Evolutionary conservation across 495 filamentous ascomycete genomes (phyloP), one percentile per base, ranked within the genome.

Genomic region (Neurospora sp.): DNA sequence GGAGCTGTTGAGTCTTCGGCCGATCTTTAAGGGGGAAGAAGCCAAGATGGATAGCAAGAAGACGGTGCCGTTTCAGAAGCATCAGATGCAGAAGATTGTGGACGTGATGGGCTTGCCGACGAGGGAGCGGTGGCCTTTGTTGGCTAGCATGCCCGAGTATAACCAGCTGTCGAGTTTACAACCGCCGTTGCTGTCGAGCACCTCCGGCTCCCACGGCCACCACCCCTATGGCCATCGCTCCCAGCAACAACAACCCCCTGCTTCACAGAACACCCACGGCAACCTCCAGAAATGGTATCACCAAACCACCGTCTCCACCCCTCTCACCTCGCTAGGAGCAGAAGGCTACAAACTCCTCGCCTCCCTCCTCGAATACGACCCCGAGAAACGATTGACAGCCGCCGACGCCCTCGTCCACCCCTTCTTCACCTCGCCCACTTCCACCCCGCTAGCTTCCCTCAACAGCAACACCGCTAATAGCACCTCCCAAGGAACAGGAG

Each of bases 1-100:
- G 16, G 96, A 99, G 80, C 86, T 99, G 3, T 85, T 99, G 0
- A 93, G 92, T 11, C 85, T 99, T 8, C 90, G 95, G 3, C 96
- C 96, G 3, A 98, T 99, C 70, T 99, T 99, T 85, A 99, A 99
- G 78, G 96, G 96, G 5, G 96, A 99, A 78, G 96, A 99, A 83
- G 96, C 95, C 6, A 99, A 99, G 82, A 97, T 97, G 93, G 96
- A 98, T 81, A 91, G 87, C 81, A 98, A 98, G 81, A 97, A 97
- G 82, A 95, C 93, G 5, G 94, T 98, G 0, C 96, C 96, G 0
- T 99, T 99, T 79, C 96, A 99, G 82, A 90, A 94, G 35, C 97
- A 98, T 78, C 96, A 99, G 83, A 97, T 99, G 94, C 93, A 94
- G 79, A 98, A 97, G 81, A 99, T 99, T 72, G 93, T 96, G 37